These are phyloP conservation scores for Cladophialophora yegresii DNA, from an alignment of 2,329 filamentous ascomycete species.

Conservation along the genomic window DNA sequence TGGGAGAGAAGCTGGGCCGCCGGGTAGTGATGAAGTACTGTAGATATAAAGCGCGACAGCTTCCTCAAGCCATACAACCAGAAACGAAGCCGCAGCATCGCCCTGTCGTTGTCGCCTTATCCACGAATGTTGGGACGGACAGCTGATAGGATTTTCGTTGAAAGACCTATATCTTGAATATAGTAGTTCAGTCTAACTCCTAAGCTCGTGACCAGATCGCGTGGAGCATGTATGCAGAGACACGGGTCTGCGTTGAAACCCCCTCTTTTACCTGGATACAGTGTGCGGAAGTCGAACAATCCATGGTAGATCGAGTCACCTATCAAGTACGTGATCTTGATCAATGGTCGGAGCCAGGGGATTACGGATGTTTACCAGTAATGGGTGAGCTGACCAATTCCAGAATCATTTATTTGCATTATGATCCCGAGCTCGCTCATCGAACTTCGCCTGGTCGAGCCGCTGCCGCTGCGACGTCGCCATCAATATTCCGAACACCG, in stretches of 20 bases:
- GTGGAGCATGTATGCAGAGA: background rate
- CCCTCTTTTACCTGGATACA: background rate
- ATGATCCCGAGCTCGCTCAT: conserved; percentile 6
- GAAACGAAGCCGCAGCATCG: background rate
- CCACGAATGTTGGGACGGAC: background rate
- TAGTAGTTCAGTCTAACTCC: background rate
- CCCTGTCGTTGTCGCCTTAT: too few species aligned
- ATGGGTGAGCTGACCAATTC: background rate
- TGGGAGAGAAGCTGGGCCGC: too few species aligned
- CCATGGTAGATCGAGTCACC: background rate
- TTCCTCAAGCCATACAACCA: background rate
- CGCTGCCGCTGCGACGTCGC: conserved; percentile 60
- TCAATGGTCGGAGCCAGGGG: background rate
- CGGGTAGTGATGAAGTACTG: too few species aligned
- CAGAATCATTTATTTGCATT: background rate
- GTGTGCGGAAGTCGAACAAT: background rate
- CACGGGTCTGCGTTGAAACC: background rate
- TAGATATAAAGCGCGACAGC: background rate
- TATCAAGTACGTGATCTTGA: background rate
- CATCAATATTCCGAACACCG: conserved; percentile 57
- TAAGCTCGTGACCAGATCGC: background rate
- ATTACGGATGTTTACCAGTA: background rate
- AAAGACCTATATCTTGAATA: background rate
- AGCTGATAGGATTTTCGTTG: too few species aligned
- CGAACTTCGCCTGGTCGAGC: conserved; percentile 42